phyloP scores from a whole-genome alignment of 2,329 filamentous ascomycete genomes.

The Claviceps sorghi region DNA sequence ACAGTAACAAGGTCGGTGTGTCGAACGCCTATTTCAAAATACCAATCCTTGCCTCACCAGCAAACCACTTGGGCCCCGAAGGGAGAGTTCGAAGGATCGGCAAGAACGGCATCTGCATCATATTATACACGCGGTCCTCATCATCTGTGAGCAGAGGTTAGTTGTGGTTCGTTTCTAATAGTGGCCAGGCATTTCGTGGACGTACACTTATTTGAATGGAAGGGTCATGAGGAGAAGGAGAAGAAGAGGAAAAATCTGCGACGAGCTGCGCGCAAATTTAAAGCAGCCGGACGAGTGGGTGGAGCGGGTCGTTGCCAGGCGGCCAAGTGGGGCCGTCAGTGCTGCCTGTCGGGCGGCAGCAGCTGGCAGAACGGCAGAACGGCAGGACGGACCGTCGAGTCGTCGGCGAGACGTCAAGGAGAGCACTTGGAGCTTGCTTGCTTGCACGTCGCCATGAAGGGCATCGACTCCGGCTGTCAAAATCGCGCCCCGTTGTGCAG shows the following conservation, averaged over 20 bases:
- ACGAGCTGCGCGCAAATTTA: slow-evolving; percentile 22
- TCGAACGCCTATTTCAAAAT: slow-evolving; percentile 98
- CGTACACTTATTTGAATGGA: slow-evolving; percentile 98
- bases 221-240: slow-evolving; percentile 65
- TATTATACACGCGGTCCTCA: slow-evolving; percentile 97
- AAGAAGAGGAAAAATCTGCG: slow-evolving; percentile 29
- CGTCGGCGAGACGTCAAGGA: too few species aligned
- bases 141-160: slow-evolving; percentile 53
- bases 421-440: too few species aligned
- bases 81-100: slow-evolving; percentile 67
- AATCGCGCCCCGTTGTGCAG: not conserved
- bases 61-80: slow-evolving; percentile 79
- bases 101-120: slow-evolving; percentile 60
- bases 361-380: slow-evolving; percentile 3
- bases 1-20: slow-evolving; percentile 95
- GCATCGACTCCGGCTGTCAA: not conserved
- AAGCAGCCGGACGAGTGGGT: slow-evolving; percentile 12
- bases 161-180: slow-evolving; percentile 16
- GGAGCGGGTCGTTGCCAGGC: slow-evolving; percentile 2
- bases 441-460: not conserved
- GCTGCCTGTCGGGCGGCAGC: slow-evolving; percentile 1
- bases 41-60: slow-evolving; percentile 44
- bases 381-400: too few species aligned
- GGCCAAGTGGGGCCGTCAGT: too few species aligned
- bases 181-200: slow-evolving; percentile 15